Conservation (phyloP, 768 basidiomycete species). For the Cystofilobasidium capitatum region DNA sequence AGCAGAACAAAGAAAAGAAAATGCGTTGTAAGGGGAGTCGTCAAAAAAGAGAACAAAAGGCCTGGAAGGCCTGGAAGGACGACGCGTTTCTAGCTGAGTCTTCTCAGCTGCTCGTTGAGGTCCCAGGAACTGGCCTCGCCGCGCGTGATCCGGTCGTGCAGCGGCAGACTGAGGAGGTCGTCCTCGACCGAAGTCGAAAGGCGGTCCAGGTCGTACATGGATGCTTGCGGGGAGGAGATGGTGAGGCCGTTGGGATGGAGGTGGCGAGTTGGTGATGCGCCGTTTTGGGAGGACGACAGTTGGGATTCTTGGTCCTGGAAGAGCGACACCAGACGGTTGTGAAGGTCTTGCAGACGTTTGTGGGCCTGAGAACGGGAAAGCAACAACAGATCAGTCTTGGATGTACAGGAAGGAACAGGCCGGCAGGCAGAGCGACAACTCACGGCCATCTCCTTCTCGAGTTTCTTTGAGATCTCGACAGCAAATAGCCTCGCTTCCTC, state of each 20-base stretch:
- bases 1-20: too few relatives aligned
- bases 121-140: conserved; percentile 11
- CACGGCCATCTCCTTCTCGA: conserved; percentile 22
- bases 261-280: not conserved
- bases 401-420: not conserved
- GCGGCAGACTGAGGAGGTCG: not conserved
- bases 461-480: conserved; percentile 18
- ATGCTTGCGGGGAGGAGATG: not conserved
- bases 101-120: not conserved
- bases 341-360: not conserved
- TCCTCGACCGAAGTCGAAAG: not conserved
- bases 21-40: not conserved
- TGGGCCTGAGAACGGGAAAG: not conserved
- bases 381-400: not conserved
- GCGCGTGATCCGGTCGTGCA: not conserved
- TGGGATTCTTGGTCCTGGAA: not conserved
- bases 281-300: conserved; percentile 4
- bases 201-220: conserved; percentile 1
- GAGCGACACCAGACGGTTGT: not conserved
- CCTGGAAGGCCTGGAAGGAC: not conserved
- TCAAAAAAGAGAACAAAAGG: not conserved
- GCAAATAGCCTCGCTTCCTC: conserved; percentile 16
- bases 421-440: not conserved
- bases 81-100: not conserved
- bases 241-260: not conserved